Conservation (phyloP, 306 rosid species). For the Corylus americana region DNA sequence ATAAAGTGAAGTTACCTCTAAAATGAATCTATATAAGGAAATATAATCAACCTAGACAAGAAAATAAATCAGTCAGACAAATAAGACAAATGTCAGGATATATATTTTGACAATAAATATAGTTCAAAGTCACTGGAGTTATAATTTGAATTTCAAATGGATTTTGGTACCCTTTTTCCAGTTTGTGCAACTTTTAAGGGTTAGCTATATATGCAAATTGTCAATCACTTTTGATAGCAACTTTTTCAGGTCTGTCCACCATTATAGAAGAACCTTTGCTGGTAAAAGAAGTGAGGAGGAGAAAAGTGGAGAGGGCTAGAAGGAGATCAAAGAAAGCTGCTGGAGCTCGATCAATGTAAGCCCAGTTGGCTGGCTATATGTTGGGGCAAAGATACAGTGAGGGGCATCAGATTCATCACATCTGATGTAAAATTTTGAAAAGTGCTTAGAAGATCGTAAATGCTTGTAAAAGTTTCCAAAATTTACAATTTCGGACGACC, state of each 20-base stretch:
- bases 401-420: conserved; percentile 7
- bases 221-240: conserved; percentile 25
- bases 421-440: background rate
- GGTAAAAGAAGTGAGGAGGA: conserved; percentile 39
- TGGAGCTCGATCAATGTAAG: conserved; percentile 24
- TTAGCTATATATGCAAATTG: background rate
- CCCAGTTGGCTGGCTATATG: background rate
- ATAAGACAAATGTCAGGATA: too few relatives aligned
- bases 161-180: background rate
- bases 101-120: background rate
- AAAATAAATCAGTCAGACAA: too few relatives aligned
- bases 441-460: background rate
- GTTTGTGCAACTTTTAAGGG: conserved; percentile 19
- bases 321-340: conserved; percentile 43
- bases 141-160: conserved; percentile 34
- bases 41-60: too few relatives aligned
- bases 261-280: conserved; percentile 50
- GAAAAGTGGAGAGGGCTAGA: conserved; percentile 53
- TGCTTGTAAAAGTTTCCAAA: background rate
- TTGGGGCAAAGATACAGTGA: background rate
- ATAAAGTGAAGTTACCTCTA: too few relatives aligned
- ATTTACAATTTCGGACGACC: background rate
- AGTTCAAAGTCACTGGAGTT: background rate
- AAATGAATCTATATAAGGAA: too few relatives aligned
- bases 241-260: conserved; percentile 59